Conservation (phyloP, 139 green algal species). For the Auxenochlorella protothecoides region DNA sequence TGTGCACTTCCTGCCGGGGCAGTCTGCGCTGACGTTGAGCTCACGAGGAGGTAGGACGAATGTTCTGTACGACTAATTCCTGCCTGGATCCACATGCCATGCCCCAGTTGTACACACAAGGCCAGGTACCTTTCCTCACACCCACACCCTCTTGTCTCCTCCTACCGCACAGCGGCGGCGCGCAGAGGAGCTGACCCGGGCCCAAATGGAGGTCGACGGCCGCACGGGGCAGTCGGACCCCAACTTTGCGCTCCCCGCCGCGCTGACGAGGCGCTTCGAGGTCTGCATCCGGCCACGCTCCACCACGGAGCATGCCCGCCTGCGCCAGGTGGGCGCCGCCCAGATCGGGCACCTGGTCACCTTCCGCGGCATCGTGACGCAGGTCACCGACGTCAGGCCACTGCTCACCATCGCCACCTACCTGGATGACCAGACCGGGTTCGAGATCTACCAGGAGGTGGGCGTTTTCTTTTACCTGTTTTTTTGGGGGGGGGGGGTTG, state of each 20-base stretch:
- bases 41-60: too few species aligned
- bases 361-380: conserved; percentile 84
- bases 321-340: conserved; percentile 61
- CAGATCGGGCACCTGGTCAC: conserved; percentile 82
- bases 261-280: conserved; percentile 79
- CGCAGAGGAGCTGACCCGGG: conserved; percentile 9
- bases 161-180: neutral
- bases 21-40: too few species aligned
- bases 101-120: too few species aligned
- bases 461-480: conserved; percentile 1
- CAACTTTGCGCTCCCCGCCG: conserved; percentile 46
- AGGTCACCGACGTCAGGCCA: conserved; percentile 88
- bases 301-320: conserved; percentile 27
- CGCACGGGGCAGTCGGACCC: conserved; percentile 13
- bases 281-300: conserved; percentile 53
- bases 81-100: too few species aligned
- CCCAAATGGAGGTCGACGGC: conserved; percentile 21
- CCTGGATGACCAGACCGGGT: conserved; percentile 76
- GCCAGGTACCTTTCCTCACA: too few species aligned
- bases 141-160: too few species aligned
- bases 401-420: conserved; percentile 87
- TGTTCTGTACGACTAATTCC: too few species aligned
- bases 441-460: conserved; percentile 93
- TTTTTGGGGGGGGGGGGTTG: too few species aligned
- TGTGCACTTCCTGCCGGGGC: too few species aligned